Percentiles rank a stretch among this genome's conserved stretches.
Evolutionary conservation across 306 rosid species (phyloP).

Genomic region (Medicago truncatula): MtrunA17r5.0-ANR NC_053043.1:46485501-46486000

Average conservation of each 20-base stretch:
- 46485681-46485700: conserved; percentile 31
- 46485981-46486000: too few relatives aligned
- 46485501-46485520: conserved; percentile 13
- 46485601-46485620: background rate
- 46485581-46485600: background rate
- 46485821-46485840: conserved; percentile 40
- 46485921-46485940: conserved; percentile 36
- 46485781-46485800: background rate
- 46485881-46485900: conserved; percentile 30
- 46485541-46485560: background rate
- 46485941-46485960: too few relatives aligned
- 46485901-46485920: conserved; percentile 12
- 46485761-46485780: background rate
- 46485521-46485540: background rate
- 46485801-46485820: conserved; percentile 28
- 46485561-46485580: background rate
- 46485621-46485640: background rate
- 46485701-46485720: conserved; percentile 3
- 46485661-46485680: conserved; percentile 3
- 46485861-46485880: conserved; percentile 31
- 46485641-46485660: conserved; percentile 4
- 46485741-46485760: conserved; percentile 33
- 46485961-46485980: too few relatives aligned
- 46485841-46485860: conserved; percentile 17
- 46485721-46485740: background rate